These are phyloP conservation scores for Eragrostis nindensis DNA, from an alignment of 176 grass and related monocot genomes.

Conservation along the genomic window DNA sequence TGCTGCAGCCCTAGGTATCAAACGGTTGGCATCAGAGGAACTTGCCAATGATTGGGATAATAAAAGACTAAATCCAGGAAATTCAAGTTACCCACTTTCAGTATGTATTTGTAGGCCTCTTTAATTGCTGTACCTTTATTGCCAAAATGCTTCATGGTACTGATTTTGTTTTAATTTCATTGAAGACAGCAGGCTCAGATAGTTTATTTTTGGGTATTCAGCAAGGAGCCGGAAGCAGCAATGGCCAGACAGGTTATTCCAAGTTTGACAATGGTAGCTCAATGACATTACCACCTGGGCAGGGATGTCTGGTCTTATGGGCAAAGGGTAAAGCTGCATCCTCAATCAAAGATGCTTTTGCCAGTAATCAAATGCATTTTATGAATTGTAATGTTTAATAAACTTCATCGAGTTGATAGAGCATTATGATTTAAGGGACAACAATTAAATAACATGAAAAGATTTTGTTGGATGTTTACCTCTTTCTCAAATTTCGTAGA, in stretches of 20 bases:
- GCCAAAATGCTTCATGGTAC: slow-evolving; percentile 17
- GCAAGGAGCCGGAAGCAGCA: slow-evolving; percentile 57
- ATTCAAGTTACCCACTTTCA: slow-evolving; percentile 58
- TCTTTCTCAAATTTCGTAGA: neutral
- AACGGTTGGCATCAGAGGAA: slow-evolving; percentile 85
- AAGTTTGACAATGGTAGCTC: slow-evolving; percentile 65
- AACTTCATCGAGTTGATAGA: slow-evolving; percentile 13
- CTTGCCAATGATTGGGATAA: slow-evolving; percentile 81
- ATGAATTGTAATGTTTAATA: slow-evolving; percentile 16
- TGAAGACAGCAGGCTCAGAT: slow-evolving; percentile 43
- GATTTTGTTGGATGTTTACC: slow-evolving; percentile 14
- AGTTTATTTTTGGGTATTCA: slow-evolving; percentile 56
- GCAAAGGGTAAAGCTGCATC: slow-evolving; percentile 74
- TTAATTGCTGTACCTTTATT: slow-evolving; percentile 2
- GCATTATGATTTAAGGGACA: neutral
- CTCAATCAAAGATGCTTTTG: slow-evolving; percentile 27
- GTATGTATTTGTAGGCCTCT: slow-evolving; percentile 36
- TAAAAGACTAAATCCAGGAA: slow-evolving; percentile 89
- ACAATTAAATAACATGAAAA: neutral
- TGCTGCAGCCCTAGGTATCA: slow-evolving; percentile 76
- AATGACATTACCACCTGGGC: slow-evolving; percentile 46
- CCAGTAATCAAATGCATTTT: slow-evolving; percentile 14
- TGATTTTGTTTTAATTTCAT: slow-evolving; percentile 43
- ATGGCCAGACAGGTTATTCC: slow-evolving; percentile 51
- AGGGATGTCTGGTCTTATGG: slow-evolving; percentile 66